phyloP scores from a whole-genome alignment of 768 basidiomycete genomes.

The Mycena kentingensis region DNA sequence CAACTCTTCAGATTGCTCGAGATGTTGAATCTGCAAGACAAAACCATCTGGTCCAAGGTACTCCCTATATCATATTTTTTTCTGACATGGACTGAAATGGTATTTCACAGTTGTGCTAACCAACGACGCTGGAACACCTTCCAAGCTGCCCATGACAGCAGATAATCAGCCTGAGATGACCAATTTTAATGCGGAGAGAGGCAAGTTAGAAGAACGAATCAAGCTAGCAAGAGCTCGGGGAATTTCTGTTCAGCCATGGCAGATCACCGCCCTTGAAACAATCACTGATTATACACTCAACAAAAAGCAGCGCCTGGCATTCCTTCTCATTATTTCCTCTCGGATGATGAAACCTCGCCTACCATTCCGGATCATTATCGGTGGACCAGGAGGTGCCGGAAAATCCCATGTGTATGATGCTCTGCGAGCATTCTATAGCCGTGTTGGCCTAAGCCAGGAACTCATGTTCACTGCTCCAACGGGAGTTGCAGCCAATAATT shows the following conservation, averaged over 20 bases:
- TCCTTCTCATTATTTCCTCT: constrained; percentile 11
- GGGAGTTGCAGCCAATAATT: constrained; percentile 23
- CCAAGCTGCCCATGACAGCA: too few species aligned
- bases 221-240: not conserved
- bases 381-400: constrained; percentile 26
- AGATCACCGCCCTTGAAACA: constrained; percentile 8
- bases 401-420: constrained; percentile 27
- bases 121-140: too few species aligned
- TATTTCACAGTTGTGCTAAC: too few species aligned
- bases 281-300: constrained; percentile 17
- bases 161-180: constrained; percentile 2
- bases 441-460: not conserved
- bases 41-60: not conserved
- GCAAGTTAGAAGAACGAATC: not conserved
- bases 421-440: constrained; percentile 10
- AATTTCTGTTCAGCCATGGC: constrained; percentile 1
- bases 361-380: constrained; percentile 22
- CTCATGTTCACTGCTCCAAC: constrained; percentile 23
- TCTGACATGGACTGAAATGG: not conserved
- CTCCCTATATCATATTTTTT: too few species aligned
- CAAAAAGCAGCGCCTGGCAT: constrained; percentile 16
- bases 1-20: constrained; percentile 2
- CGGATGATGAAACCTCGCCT: not conserved
- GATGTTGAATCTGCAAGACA: not conserved
- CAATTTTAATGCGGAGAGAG: not conserved